phyloP scores from a whole-genome alignment of 1,284 basidiomycete genomes.

The Microbotryum violaceum region DNA sequence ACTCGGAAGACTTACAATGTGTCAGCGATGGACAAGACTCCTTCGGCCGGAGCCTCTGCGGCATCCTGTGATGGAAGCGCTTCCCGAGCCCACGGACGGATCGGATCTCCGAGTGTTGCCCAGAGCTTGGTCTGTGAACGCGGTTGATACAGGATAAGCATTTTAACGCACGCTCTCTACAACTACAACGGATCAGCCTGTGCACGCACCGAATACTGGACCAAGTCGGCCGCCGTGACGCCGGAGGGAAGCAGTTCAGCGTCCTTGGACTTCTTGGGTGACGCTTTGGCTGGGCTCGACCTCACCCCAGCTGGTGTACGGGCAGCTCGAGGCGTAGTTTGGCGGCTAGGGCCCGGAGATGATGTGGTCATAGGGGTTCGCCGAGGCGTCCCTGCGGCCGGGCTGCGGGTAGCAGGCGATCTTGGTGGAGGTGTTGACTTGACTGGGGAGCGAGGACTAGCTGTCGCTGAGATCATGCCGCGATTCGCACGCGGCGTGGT shows the following conservation, averaged over 20 bases:
- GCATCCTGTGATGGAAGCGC: not conserved
- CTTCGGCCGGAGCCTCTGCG: not conserved
- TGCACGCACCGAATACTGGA: slow-evolving; percentile 4
- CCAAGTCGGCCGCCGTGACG: slow-evolving; percentile 6
- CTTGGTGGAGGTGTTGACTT: too few relatives aligned
- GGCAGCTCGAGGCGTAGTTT: not conserved
- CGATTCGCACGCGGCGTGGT: not conserved
- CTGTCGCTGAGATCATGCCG: not conserved
- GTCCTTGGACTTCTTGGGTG: not conserved
- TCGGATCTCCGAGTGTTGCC: not conserved
- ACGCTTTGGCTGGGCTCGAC: not conserved
- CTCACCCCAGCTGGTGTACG: not conserved
- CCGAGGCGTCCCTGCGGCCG: too few relatives aligned
- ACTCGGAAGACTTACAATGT: not conserved
- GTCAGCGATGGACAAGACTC: not conserved
- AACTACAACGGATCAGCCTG: not conserved
- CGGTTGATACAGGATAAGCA: not conserved
- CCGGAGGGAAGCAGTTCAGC: not conserved
- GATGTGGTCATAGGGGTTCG: too few relatives aligned
- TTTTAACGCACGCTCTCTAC: too few relatives aligned
- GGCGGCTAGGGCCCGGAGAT: too few relatives aligned
- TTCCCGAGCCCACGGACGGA: slow-evolving; percentile 8
- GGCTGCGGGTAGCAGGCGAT: too few relatives aligned
- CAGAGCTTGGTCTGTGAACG: slow-evolving; percentile 2
- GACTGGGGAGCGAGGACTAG: too few relatives aligned